Evolutionary conservation across 164 flowering plant species (phyloP).

Genomic region (Aristolochia contorta): DNA sequence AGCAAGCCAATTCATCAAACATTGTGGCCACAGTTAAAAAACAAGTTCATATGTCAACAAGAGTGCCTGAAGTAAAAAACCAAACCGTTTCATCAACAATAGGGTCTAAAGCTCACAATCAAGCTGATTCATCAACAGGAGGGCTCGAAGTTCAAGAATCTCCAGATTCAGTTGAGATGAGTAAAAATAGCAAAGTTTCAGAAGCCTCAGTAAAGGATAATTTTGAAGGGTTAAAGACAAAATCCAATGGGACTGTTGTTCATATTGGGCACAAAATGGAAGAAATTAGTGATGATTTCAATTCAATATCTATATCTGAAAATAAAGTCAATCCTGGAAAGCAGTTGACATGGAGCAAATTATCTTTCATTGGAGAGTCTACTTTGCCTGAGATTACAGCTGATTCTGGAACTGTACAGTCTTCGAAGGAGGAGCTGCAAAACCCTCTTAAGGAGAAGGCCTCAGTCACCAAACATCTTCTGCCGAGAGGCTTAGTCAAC

Average conservation of each 20-base stretch:
- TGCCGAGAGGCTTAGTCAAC: conserved; percentile 84
- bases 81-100: neutral
- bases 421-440: conserved; percentile 14
- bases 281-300: conserved; percentile 8
- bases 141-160: no score
- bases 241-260: conserved; percentile 35
- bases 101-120: no score
- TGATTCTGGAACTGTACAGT: conserved; percentile 9
- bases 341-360: conserved; percentile 6
- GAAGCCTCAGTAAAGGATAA: conserved; percentile 8
- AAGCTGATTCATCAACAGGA: no score
- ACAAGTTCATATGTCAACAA: conserved; percentile 5
- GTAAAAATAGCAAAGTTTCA: conserved; percentile 1
- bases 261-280: conserved; percentile 11
- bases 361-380: neutral
- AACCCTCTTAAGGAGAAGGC: conserved; percentile 20
- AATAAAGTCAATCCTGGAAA: conserved; percentile 18
- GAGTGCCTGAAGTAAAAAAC: conserved; percentile 9
- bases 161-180: no score
- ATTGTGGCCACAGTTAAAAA: conserved; percentile 16
- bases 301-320: conserved; percentile 11
- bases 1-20: conserved; percentile 13
- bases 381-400: conserved; percentile 12
- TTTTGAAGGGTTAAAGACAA: conserved; percentile 9
- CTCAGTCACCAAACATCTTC: conserved; percentile 18